Conservation (phyloP, 1,284 basidiomycete genomes). For the Tilletia setariae region DNA sequence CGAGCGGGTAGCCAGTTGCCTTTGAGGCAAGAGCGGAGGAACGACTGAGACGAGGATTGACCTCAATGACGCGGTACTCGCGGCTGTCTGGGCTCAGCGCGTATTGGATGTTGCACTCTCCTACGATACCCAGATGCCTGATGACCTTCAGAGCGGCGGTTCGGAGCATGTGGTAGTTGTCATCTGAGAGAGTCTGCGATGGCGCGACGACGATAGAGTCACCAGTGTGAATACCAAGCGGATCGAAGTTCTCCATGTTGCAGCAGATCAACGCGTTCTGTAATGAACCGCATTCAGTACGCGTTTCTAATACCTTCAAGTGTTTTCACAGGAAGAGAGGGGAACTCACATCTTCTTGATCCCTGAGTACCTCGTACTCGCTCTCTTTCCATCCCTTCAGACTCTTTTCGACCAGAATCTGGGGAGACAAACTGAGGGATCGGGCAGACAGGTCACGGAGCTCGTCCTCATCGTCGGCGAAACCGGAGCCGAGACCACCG, state of each 20-base stretch:
- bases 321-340: neutral
- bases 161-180: constrained; percentile 97
- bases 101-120: constrained; percentile 99
- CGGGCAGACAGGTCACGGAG: constrained; percentile 90
- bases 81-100: constrained; percentile 86
- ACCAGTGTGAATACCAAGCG: constrained; percentile 97
- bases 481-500: constrained; percentile 96
- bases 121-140: constrained; percentile 94
- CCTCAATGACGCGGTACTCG: constrained; percentile 90
- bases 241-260: constrained; percentile 99
- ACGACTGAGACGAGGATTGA: constrained; percentile 51
- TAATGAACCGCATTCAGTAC: neutral
- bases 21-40: constrained; percentile 87
- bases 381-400: constrained; percentile 99
- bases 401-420: constrained; percentile 94
- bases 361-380: constrained; percentile 98
- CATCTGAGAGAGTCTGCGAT: constrained; percentile 91
- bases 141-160: constrained; percentile 96
- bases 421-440: constrained; percentile 83
- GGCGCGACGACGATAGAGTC: constrained; percentile 99
- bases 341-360: constrained; percentile 74
- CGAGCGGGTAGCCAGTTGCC: constrained; percentile 97
- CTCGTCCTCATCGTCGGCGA: constrained; percentile 92
- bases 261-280: constrained; percentile 77
- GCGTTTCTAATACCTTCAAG: neutral